phyloP scores from a whole-genome alignment of 495 filamentous ascomycete genomes.

The Lichenothelia convexa region DNA sequence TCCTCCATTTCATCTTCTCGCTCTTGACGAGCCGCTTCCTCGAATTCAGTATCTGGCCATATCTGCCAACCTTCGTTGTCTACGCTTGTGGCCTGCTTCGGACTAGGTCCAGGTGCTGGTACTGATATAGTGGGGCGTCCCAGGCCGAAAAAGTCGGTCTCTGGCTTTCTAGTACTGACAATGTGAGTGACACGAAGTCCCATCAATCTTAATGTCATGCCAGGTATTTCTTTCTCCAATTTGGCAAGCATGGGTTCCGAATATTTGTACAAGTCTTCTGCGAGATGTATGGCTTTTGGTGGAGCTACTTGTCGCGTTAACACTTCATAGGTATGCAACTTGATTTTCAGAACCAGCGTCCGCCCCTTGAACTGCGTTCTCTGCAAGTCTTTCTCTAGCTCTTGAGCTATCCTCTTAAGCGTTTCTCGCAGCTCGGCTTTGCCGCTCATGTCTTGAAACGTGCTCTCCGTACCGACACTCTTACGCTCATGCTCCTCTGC shows the following conservation, averaged over 20 bases:
- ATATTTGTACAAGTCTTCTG: slow-evolving; percentile 71
- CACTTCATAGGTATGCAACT: slow-evolving; percentile 87
- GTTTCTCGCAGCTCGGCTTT: slow-evolving; percentile 54
- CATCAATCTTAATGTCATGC: slow-evolving; percentile 69
- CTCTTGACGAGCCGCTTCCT: slow-evolving; percentile 44
- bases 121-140: slow-evolving; percentile 5
- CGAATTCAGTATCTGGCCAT: slow-evolving; percentile 52
- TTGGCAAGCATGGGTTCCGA: slow-evolving; percentile 69
- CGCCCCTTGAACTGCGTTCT: slow-evolving; percentile 70
- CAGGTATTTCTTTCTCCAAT: slow-evolving; percentile 68
- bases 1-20: slow-evolving; percentile 45
- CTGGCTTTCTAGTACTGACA: slow-evolving; percentile 59
- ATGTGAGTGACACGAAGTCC: slow-evolving; percentile 77
- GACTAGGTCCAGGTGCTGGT: too few relatives aligned
- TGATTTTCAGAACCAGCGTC: slow-evolving; percentile 80
- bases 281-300: slow-evolving; percentile 47
- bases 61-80: slow-evolving; percentile 33
- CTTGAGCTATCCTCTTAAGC: slow-evolving; percentile 60
- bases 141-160: slow-evolving; percentile 62
- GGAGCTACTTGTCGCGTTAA: slow-evolving; percentile 62
- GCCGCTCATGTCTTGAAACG: slow-evolving; percentile 65
- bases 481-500: slow-evolving; percentile 83
- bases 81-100: slow-evolving; percentile 10
- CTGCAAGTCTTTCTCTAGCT: slow-evolving; percentile 73
- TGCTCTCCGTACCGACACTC: slow-evolving; percentile 84